Percentiles rank a stretch among this genome's conserved stretches.
phyloP scores from a whole-genome alignment of 768 basidiomycete genomes.

The Strobilomyces confusus region DNA sequence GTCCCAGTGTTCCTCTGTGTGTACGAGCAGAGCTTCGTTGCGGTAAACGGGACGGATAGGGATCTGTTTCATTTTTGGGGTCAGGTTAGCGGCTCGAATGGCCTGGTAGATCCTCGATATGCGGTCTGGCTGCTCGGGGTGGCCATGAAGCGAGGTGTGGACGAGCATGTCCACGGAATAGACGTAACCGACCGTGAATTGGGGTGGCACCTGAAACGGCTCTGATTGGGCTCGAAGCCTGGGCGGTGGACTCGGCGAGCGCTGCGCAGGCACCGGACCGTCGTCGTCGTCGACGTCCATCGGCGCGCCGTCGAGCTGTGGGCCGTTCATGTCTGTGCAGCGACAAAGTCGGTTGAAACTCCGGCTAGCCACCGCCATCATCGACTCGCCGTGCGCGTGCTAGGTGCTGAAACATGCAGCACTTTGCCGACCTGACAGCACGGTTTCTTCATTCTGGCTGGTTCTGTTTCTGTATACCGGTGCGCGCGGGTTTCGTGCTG shows the following conservation, averaged over 20 bases:
- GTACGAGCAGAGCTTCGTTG: conserved; percentile 84
- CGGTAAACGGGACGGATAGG: conserved; percentile 69
- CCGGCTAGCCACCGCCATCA: conserved; percentile 1
- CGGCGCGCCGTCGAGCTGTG: conserved; percentile 15
- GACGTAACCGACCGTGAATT: conserved; percentile 68
- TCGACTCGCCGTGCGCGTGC: too few relatives aligned
- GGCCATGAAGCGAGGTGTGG: conserved; percentile 65
- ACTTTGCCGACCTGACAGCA: conserved; percentile 38
- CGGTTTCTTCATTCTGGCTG: conserved; percentile 47
- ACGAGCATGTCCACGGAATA: conserved; percentile 85
- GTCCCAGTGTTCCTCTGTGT: conserved; percentile 89
- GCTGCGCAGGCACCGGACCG: conserved; percentile 3
- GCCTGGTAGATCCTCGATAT: conserved; percentile 72
- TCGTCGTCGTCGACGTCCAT: conserved; percentile 30
- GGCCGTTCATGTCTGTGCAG: conserved; percentile 12
- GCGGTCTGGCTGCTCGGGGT: conserved; percentile 76
- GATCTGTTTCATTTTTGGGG: conserved; percentile 71
- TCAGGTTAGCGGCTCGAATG: conserved; percentile 55
- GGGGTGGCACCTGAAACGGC: conserved; percentile 24
- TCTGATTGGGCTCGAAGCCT: conserved; percentile 28
- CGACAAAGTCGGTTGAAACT: conserved; percentile 15
- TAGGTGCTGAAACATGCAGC: conserved; percentile 33
- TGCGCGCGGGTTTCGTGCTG: conserved; percentile 55
- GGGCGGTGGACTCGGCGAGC: conserved; percentile 18
- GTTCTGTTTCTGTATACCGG: conserved; percentile 63